Percentiles rank a stretch among this genome's conserved stretches.
These are phyloP conservation scores for Vaccinium myrtillus DNA, from an alignment of 148 eudicot genomes.

Conservation along the genomic window DNA sequence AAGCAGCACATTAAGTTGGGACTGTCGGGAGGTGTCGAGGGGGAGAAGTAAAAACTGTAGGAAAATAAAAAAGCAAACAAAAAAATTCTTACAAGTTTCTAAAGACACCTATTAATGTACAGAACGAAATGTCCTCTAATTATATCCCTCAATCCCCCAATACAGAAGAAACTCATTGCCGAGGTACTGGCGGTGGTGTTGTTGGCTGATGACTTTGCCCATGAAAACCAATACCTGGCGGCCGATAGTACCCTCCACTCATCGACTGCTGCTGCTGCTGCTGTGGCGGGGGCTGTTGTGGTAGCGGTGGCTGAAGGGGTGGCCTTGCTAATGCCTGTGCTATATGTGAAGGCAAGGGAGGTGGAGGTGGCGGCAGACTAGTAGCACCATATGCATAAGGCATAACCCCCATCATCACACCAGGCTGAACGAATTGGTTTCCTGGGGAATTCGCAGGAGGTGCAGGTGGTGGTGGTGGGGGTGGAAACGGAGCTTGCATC, in stretches of 20 bases:
- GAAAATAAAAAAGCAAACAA: neutral
- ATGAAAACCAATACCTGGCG: constrained; percentile 67
- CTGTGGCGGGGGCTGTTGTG: constrained; percentile 27
- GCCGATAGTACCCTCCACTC: constrained; percentile 63
- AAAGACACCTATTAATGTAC: constrained; percentile 26
- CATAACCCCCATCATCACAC: constrained; percentile 55
- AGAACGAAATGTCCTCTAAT: neutral
- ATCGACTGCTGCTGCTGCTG: constrained; percentile 34
- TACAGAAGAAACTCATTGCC: constrained; percentile 40
- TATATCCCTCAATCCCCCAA: neutral
- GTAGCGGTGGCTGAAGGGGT: constrained; percentile 37
- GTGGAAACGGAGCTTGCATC: constrained; percentile 40
- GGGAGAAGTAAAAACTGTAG: neutral
- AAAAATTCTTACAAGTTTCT: neutral
- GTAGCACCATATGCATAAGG: constrained; percentile 56
- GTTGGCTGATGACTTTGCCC: constrained; percentile 72
- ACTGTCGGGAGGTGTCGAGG: neutral
- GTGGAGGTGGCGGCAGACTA: constrained; percentile 58
- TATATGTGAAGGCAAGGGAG: constrained; percentile 52
- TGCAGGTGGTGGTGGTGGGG: constrained; percentile 42
- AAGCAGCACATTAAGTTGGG: constrained; percentile 7
- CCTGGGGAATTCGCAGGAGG: constrained; percentile 38
- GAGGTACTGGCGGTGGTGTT: constrained; percentile 70
- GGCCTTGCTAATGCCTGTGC: constrained; percentile 58
- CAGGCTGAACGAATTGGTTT: constrained; percentile 61